A percentile compares a stretch with the other conserved stretches of the same genome.
Conservation (phyloP, 2,329 filamentous ascomycete genomes). For the Diplodia sapinea region DNA sequence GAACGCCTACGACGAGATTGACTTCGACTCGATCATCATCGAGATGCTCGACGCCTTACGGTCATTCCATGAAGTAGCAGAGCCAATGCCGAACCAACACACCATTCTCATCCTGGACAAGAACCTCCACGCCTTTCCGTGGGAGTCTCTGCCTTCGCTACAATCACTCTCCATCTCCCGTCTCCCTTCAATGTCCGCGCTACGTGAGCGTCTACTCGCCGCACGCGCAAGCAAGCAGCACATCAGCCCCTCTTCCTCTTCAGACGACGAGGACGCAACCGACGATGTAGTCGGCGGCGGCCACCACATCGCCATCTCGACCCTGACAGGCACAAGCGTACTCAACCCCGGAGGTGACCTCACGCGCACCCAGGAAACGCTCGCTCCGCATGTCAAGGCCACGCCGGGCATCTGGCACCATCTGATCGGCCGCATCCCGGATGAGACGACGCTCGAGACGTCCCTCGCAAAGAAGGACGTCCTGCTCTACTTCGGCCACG, state of each 20-base stretch:
- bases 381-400: conserved; percentile 68
- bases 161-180: conserved; percentile 79
- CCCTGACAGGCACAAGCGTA: conserved; percentile 69
- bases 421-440: conserved; percentile 71
- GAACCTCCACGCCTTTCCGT: conserved; percentile 86
- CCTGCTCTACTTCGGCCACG: conserved; percentile 94
- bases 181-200: conserved; percentile 82
- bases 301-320: conserved; percentile 57
- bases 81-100: conserved; percentile 57
- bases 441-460: conserved; percentile 75
- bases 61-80: conserved; percentile 69
- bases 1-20: conserved; percentile 97
- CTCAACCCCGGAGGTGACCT: conserved; percentile 90
- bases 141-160: conserved; percentile 93
- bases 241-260: not conserved
- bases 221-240: conserved; percentile 47
- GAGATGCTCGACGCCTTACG: conserved; percentile 85
- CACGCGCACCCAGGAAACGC: conserved; percentile 75
- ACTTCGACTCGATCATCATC: conserved; percentile 89
- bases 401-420: conserved; percentile 65
- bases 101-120: conserved; percentile 93
- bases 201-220: conserved; percentile 74
- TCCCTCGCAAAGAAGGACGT: conserved; percentile 71
- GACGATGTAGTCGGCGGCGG: conserved; percentile 32
- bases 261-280: conserved; percentile 22